Evolutionary conservation across 306 rosid species (phyloP), one percentile per base, ranked within the genome.

Genomic region (Quillaja saponaria): DNA sequence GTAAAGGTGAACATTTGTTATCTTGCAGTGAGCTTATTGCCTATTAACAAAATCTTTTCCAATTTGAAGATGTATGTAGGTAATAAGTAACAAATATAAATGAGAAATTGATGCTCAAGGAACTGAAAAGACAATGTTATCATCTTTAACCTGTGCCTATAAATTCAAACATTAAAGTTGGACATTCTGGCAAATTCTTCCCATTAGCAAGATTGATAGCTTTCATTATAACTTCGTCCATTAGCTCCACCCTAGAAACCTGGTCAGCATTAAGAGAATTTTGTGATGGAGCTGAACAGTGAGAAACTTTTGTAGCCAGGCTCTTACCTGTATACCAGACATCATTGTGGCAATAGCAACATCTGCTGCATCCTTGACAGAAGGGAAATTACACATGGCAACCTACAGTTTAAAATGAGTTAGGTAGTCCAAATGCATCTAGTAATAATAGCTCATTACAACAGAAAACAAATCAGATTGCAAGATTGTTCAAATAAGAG

Each of bases 371-470:
- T 86, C 90, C 81, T 92, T 92, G 64, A 86, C 64, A 19, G 96
- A 76, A 75, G 94, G 95, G 49, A 92, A 89, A 80, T 86, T 88
- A 83, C 98, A 92, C 96, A 86, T 84, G 56, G 98, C 96, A 81
- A 86, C 98, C 96, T 91, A 85, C 69, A 69, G 69, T 65, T 57
- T 34, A 61, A 25, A 25, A 64, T 55, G 45, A 45, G 34, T 61
- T 61, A 61, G 34, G 58, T 61, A 61, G 62, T 56, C 31, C 45
- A 42, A 61, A 51, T 6, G 31, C 55, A 50, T 68, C 51, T 25
- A 31, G 31, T 25, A 25, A 25, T 25, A 25, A 25, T 4, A 1
- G 4, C 38, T 28, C n/a, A 13, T 1, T 41, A 55, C 41, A 52
- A 49, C 13, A 63, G 46, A 15, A 49, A 41, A 42, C 34, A 72